A percentile compares a stretch with the other conserved stretches of the same genome.
Evolutionary conservation across 225 moss, liverwort and hornwort genomes (phyloP).

Genomic region (Rhytidiadelphus loreus): DNA sequence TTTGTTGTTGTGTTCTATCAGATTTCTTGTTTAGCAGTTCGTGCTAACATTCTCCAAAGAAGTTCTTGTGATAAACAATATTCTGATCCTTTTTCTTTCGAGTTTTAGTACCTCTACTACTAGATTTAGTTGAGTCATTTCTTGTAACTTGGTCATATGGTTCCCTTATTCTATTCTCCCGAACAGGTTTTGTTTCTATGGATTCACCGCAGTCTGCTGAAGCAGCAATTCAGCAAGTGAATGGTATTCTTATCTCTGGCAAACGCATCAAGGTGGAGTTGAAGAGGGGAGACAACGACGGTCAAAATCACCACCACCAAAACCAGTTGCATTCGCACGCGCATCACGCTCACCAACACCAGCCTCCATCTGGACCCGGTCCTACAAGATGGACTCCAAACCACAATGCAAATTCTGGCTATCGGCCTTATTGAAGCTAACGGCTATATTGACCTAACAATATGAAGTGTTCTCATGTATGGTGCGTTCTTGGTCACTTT

Average conservation of each 20-base stretch:
- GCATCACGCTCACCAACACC: constrained; percentile 32
- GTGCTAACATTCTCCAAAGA: neutral
- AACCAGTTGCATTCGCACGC: constrained; percentile 25
- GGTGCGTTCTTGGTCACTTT: constrained; percentile 26
- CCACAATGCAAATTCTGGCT: constrained; percentile 43
- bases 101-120: neutral
- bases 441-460: constrained; percentile 24
- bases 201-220: constrained; percentile 64
- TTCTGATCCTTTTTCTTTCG: neutral
- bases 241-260: constrained; percentile 54
- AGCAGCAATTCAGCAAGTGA: constrained; percentile 66
- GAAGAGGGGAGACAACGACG: constrained; percentile 59
- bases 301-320: constrained; percentile 35
- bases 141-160: neutral
- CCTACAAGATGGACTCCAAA: constrained; percentile 53
- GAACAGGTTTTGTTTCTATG: constrained; percentile 70
- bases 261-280: constrained; percentile 73
- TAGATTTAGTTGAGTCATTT: neutral
- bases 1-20: neutral
- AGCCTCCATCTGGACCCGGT: constrained; percentile 38
- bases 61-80: neutral
- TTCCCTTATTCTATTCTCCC: constrained; percentile 40
- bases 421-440: constrained; percentile 61
- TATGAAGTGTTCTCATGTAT: neutral
- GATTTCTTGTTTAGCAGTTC: neutral